Base-by-base conservation (phyloP, 495 filamentous ascomycete species). In the Neurospora sp. region DNA sequence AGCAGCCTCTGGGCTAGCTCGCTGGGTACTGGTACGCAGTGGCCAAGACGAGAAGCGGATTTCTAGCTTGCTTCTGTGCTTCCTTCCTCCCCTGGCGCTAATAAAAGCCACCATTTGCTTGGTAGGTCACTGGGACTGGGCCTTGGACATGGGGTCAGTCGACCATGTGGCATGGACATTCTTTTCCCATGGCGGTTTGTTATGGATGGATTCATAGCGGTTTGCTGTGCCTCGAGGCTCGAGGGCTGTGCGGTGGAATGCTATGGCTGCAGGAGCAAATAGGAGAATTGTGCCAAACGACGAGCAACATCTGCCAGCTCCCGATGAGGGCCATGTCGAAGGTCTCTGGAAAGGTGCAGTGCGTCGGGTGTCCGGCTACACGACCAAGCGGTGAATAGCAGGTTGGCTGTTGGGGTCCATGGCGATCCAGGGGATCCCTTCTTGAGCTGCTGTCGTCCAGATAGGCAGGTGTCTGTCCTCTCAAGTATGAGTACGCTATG, bases 11-110 rank as follows among this genome's bases (percentile, higher is more conserved):
- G 53, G 53, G 22, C 27, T 61, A 66, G 53, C 53, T 66, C 12
- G 16, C 7, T 9, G 18, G 53, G 53, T 66, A 35, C 27, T 3
- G 53, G 53, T 66, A 66, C 53, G 6, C 27, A 66, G 53, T 61
- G 53, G 12, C 78, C 78, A 78, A 79, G 78, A 74, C 76, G 76
- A 75, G 74, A 78, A 73, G 69, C 10, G 27, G 22, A n/a, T 59
- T 72, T 70, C 70, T 68, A 48, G 22, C 66, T 20, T 37, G 72
- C 40, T 68, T 76, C 74, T 74, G 38, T 40, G 71, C 40, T 18
- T 31, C 37, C 72, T 59, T 31, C 37, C 72, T 59, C 37, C 59
- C 27, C 74, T 70, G 69, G 44, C 69, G n/a, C 68, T 71, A 40
- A 31, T 11, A 6, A 66, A 38, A 38, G 59, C 73, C 71, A 71